Evolutionary conservation across 306 rosid species (phyloP), one percentile per base, ranked within the genome.

Genomic region (Sicyos baderoa): DNA sequence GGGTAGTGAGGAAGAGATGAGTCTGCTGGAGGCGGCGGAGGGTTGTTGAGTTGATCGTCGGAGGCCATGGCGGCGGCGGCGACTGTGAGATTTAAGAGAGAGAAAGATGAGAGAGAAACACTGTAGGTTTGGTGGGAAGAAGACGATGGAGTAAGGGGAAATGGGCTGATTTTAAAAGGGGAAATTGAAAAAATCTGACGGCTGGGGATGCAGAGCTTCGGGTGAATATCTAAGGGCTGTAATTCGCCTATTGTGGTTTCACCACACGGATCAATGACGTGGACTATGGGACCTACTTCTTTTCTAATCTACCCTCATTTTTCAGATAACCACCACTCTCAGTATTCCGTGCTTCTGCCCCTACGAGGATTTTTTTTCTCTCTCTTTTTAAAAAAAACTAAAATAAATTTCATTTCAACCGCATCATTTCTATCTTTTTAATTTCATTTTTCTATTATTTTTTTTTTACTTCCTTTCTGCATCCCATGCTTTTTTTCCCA

Each of bases 231-330:
- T 7, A 5, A 84, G 74, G 85, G 82, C 11, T 1, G 0, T 6
- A 0, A 14, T 29, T 19, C 3, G 0, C 32, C 7, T 47, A 0
- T 0, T 0, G 54, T 17, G 15, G 13, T 0, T 35, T 35, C 17
- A 0, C 76, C 54, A 32, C 83, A 9, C 76, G 83, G 87, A 81
- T 84, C 70, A 78, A 5, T 84, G 85, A 84, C 80, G 68, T 78
- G 85, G 81, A 1, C 0, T 10, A 3, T 25, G 16, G 58, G 71
- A 35, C 60, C 73, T 45, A 21, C 17, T 44, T 11, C 5, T 13
- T 58, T 14, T 58, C 2, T 6, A 40, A 40, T 18, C 32, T 18
- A 42, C 6, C 42, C 44, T 7, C 19, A 13, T 32, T 45, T 32
- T 60, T 7, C 18, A 64, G 70, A 64, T 19, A 64, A 63, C 12